Percentiles rank a stretch among this genome's conserved stretches.
Conservation (phyloP, 305 asterid species). For the Euphrasia arctica region DNA sequence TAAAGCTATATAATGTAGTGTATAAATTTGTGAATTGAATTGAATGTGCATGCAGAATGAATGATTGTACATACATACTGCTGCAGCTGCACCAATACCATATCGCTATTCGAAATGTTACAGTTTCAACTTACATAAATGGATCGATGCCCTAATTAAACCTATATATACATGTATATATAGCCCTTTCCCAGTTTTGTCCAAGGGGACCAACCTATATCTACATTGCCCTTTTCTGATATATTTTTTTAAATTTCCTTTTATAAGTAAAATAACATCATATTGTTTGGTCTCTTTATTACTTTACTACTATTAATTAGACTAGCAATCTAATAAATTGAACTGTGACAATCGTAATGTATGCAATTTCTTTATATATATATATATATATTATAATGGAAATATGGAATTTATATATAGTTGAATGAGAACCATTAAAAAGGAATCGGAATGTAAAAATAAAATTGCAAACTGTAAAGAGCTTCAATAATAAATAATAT, state of each 20-base stretch:
- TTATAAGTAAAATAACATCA: not conserved
- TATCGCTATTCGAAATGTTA: constrained; percentile 27
- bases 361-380: no score
- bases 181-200: constrained; percentile 36
- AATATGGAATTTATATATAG: not conserved
- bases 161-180: constrained; percentile 13
- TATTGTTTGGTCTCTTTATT: no score
- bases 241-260: not conserved
- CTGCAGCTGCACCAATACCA: constrained; percentile 15
- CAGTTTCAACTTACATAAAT: constrained; percentile 29
- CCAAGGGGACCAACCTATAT: constrained; percentile 41
- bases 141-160: constrained; percentile 13
- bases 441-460: constrained; percentile 48
- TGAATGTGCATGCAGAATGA: constrained; percentile 27
- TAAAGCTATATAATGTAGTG: no score
- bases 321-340: no score
- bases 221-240: not conserved
- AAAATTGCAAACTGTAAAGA: constrained; percentile 36
- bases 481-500: constrained; percentile 31
- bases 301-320: no score
- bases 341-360: no score
- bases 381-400: no score
- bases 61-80: constrained; percentile 25
- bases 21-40: not conserved
- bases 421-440: constrained; percentile 41